Evolutionary conservation across 176 grass and related monocot species (phyloP).

Genomic region (Zoysia japonica): DNA sequence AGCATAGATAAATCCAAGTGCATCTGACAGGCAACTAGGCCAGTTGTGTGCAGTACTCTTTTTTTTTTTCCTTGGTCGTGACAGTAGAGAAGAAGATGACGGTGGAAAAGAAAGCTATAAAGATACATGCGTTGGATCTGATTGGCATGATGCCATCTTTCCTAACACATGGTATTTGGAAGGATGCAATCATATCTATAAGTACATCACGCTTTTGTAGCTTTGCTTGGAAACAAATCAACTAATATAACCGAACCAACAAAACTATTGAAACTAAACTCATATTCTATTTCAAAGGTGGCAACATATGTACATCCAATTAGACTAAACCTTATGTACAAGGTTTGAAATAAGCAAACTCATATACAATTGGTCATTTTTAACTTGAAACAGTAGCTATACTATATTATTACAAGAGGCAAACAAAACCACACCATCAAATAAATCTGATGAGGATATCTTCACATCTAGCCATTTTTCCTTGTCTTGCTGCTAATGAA

Average conservation of each 20-base stretch:
- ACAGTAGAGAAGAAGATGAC: not conserved
- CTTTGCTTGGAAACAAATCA: not conserved
- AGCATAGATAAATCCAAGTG: not conserved
- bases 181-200: not conserved
- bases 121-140: not conserved
- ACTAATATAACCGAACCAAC: not conserved
- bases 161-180: not conserved
- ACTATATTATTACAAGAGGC: not conserved
- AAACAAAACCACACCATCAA: not conserved
- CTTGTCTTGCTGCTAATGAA: not conserved
- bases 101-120: not conserved
- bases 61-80: not conserved
- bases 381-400: not conserved
- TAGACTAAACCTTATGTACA: not conserved
- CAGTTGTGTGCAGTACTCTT: not conserved
- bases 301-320: not conserved
- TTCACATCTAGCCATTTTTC: not conserved
- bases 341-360: not conserved
- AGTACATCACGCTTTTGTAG: not conserved
- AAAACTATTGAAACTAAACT: not conserved
- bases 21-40: not conserved
- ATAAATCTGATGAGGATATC: not conserved
- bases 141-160: not conserved
- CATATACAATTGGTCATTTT: not conserved
- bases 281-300: not conserved